A percentile compares a stretch with the other conserved stretches of the same genome.
Evolutionary conservation across 768 basidiomycete species (phyloP).

Genomic region (Calocybe gangraenosa): DNA sequence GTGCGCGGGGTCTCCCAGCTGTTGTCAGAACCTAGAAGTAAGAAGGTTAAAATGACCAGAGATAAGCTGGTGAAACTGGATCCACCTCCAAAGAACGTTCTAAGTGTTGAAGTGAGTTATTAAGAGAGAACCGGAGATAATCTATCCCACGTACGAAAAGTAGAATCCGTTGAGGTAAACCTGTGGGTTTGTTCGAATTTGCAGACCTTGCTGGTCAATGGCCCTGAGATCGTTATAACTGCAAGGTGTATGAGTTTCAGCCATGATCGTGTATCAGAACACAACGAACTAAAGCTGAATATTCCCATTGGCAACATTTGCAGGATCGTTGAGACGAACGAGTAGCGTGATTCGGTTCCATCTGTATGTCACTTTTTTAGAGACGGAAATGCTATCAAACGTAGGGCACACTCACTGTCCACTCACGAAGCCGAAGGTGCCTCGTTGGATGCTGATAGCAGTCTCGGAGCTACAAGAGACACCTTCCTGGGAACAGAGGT

Average conservation of each 20-base stretch:
- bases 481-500: conserved; percentile 48
- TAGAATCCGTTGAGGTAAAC: conserved; percentile 66
- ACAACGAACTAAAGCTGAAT: conserved; percentile 60
- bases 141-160: conserved; percentile 57
- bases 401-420: conserved; percentile 50
- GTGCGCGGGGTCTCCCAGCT: conserved; percentile 69
- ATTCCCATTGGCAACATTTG: conserved; percentile 65
- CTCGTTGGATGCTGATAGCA: conserved; percentile 68
- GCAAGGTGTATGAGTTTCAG: not conserved
- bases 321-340: conserved; percentile 72
- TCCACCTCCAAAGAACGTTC: conserved; percentile 80
- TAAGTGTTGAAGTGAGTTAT: conserved; percentile 19
- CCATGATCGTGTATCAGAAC: not conserved
- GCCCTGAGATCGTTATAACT: conserved; percentile 71
- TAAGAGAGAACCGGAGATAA: not conserved
- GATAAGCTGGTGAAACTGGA: not conserved
- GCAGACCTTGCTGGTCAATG: conserved; percentile 54
- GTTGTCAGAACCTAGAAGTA: conserved; percentile 47
- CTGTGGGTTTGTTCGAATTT: conserved; percentile 50
- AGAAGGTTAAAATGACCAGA: not conserved
- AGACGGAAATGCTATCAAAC: conserved; percentile 4
- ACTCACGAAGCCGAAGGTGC: conserved; percentile 55
- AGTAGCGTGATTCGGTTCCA: conserved; percentile 72
- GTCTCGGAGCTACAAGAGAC: conserved; percentile 70
- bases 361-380: conserved; percentile 29